Evolutionary conservation across 2,329 filamentous ascomycete species (phyloP).

Genomic region (Ophiostoma novo-ulmi): DNA sequence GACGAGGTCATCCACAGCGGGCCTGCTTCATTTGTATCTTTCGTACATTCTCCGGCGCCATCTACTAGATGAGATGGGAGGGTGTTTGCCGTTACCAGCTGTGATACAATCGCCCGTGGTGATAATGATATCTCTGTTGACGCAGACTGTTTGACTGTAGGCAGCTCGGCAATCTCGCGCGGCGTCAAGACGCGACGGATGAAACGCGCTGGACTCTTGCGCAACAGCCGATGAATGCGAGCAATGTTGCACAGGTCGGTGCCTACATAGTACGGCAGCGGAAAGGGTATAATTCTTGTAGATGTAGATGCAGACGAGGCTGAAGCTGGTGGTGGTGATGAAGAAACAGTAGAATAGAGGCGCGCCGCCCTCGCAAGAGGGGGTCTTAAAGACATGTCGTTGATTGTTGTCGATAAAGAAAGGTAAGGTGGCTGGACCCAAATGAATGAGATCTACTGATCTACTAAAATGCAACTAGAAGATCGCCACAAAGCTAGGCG

Average conservation of each 20-base stretch:
- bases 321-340: no score
- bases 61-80: not conserved
- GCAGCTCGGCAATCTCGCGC: constrained; percentile 34
- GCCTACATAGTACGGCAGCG: constrained; percentile 55
- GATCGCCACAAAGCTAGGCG: not conserved
- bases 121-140: not conserved
- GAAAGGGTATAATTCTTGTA: not conserved
- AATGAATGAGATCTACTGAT: not conserved
- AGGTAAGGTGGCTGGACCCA: not conserved
- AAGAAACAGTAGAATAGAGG: not conserved
- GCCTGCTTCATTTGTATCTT: not conserved
- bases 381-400: not conserved
- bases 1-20: constrained; percentile 38
- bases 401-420: not conserved
- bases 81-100: constrained; percentile 11
- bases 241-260: constrained; percentile 71
- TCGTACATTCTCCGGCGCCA: not conserved
- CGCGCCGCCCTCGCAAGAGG: not conserved
- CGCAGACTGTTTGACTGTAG: not conserved
- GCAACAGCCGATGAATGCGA: constrained; percentile 58
- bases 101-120: constrained; percentile 17
- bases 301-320: not conserved
- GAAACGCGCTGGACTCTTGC: constrained; percentile 39
- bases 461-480: not conserved
- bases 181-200: constrained; percentile 44